Percentiles rank a stretch among this genome's conserved stretches.
Evolutionary conservation across 805 yeast species (phyloP).

Genomic region (Cyberlindnera mycetangii): DNA sequence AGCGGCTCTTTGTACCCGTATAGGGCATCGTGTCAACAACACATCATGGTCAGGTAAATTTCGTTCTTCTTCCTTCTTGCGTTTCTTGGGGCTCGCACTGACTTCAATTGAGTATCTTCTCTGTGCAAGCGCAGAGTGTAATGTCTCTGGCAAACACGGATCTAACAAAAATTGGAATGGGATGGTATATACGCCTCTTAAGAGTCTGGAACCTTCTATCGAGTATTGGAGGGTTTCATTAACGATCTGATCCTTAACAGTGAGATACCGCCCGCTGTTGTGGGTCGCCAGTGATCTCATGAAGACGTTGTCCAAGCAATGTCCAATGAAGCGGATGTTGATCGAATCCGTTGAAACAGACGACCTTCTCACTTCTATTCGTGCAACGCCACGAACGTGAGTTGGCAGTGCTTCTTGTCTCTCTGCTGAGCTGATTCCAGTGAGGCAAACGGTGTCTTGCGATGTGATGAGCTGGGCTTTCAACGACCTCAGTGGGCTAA

Average conservation of each 20-base stretch:
- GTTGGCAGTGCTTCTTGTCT: slow-evolving; percentile 12
- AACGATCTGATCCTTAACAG: slow-evolving; percentile 5
- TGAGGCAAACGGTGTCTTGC: slow-evolving; percentile 17
- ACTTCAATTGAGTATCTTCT: slow-evolving; percentile 19
- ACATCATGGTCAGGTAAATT: neutral
- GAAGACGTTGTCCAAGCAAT: slow-evolving; percentile 10
- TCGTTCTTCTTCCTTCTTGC: neutral
- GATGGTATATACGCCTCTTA: slow-evolving; percentile 20
- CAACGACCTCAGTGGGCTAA: slow-evolving; percentile 6
- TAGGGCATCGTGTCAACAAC: neutral
- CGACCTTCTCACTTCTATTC: slow-evolving; percentile 11
- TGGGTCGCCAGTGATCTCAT: neutral
- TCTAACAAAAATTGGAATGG: slow-evolving; percentile 27
- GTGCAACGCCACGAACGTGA: slow-evolving; percentile 16
- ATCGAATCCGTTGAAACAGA: slow-evolving; percentile 12
- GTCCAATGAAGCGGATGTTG: slow-evolving; percentile 18
- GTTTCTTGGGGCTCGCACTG: neutral
- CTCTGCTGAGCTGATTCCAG: slow-evolving; percentile 21
- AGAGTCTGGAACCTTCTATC: neutral
- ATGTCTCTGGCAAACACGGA: slow-evolving; percentile 20
- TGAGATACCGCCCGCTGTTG: slow-evolving; percentile 3
- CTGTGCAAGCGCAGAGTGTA: slow-evolving; percentile 12
- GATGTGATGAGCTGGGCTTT: slow-evolving; percentile 9
- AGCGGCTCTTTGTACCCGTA: slow-evolving; percentile 19
- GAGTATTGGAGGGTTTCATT: slow-evolving; percentile 17